Evolutionary conservation across 2,329 filamentous ascomycete species (phyloP).

Genomic region (Amphichorda felina): DNA sequence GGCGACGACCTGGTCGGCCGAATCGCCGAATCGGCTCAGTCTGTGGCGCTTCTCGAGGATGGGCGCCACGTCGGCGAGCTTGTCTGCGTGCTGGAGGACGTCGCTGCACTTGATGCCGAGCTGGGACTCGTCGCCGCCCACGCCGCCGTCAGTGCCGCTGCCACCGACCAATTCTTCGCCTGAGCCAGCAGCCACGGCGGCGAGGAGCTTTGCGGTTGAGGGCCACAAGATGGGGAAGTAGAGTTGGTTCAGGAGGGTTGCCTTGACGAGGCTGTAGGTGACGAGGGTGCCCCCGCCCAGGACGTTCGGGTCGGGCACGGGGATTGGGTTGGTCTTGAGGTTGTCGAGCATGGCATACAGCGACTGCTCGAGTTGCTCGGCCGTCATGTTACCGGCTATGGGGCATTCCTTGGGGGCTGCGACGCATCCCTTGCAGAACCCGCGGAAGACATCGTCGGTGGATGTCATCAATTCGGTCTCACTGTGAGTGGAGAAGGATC

Average conservation of each 20-base stretch:
- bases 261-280: slow-evolving; percentile 13
- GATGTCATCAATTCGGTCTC: slow-evolving; percentile 12
- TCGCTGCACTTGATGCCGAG: slow-evolving; percentile 10
- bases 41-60: slow-evolving; percentile 1
- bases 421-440: slow-evolving; percentile 14
- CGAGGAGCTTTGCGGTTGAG: slow-evolving; percentile 4
- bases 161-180: not conserved
- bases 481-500: too few relatives aligned
- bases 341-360: slow-evolving; percentile 13
- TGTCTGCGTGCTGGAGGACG: not conserved
- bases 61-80: slow-evolving; percentile 1
- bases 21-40: not conserved
- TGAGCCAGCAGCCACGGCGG: slow-evolving; percentile 7
- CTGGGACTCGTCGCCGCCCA: slow-evolving; percentile 1
- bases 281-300: slow-evolving; percentile 8
- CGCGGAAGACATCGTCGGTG: slow-evolving; percentile 14
- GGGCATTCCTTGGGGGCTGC: slow-evolving; percentile 12
- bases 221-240: slow-evolving; percentile 11
- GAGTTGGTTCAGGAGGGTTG: slow-evolving; percentile 6
- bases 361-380: slow-evolving; percentile 21
- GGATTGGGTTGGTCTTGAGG: slow-evolving; percentile 14
- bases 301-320: slow-evolving; percentile 2
- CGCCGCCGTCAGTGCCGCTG: not conserved
- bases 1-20: slow-evolving; percentile 1
- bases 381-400: slow-evolving; percentile 17